A percentile compares a stretch with the other conserved stretches of the same genome.
Conservation (phyloP, 306 rosid species). For the Glycine tomentella region DNA sequence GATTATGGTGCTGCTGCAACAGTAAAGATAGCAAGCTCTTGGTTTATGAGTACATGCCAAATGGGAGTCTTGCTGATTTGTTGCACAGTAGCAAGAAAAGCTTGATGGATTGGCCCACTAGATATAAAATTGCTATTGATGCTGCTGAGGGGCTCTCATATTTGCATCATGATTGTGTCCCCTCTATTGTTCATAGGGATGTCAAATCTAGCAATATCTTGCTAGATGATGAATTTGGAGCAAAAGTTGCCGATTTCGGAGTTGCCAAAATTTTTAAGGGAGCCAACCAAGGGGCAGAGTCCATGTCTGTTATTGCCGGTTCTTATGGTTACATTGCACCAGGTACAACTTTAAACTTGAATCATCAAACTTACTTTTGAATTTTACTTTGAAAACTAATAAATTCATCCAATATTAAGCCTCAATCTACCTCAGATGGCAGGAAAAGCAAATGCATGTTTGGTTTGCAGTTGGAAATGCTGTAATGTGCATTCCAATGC, state of each 20-base stretch:
- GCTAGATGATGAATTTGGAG: constrained; percentile 75
- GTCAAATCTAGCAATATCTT: constrained; percentile 80
- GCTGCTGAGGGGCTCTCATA: constrained; percentile 90
- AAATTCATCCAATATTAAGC: not conserved
- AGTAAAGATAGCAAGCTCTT: constrained; percentile 68
- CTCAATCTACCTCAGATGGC: not conserved
- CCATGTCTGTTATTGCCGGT: constrained; percentile 85
- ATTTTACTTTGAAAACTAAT: not conserved
- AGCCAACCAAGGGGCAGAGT: constrained; percentile 55
- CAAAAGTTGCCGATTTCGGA: constrained; percentile 88
- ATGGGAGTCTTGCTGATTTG: constrained; percentile 78
- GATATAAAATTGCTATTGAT: constrained; percentile 74
- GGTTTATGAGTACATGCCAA: constrained; percentile 90
- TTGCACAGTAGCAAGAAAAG: constrained; percentile 59
- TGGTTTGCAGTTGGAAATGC: too few species aligned
- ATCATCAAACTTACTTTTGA: not conserved
- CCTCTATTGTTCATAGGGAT: constrained; percentile 82
- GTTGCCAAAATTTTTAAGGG: constrained; percentile 65
- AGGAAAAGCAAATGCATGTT: not conserved
- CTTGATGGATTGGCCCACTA: constrained; percentile 73
- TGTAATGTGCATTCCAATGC: too few species aligned
- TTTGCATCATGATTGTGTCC: constrained; percentile 83
- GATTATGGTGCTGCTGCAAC: constrained; percentile 81
- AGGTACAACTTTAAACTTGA: constrained; percentile 53
- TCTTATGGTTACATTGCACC: constrained; percentile 94